Evolutionary conservation across 2,329 filamentous ascomycete genomes (phyloP).

Genomic region (Exophiala viscosa): DNA sequence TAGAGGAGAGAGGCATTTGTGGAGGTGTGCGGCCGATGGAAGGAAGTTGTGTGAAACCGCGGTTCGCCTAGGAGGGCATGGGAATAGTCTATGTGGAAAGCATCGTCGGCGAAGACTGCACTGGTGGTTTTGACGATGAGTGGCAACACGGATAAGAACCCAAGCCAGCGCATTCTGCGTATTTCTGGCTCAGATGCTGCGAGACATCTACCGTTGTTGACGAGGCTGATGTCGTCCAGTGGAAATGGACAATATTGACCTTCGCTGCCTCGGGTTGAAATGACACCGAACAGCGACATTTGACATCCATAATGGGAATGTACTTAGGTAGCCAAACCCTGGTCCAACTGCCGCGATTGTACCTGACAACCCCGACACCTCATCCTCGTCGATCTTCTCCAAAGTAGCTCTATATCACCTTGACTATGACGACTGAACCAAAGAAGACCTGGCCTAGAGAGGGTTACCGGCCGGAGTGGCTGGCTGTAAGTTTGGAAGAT

Average conservation of each 20-base stretch:
- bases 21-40: slow-evolving; percentile 77
- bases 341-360: too few species aligned
- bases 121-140: slow-evolving; percentile 7
- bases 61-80: slow-evolving; percentile 82
- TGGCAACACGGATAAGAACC: slow-evolving; percentile 9
- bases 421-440: slow-evolving; percentile 3
- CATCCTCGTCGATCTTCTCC: too few species aligned
- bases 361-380: too few species aligned
- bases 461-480: slow-evolving; percentile 24
- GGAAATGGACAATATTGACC: not conserved
- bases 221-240: not conserved
- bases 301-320: too few species aligned
- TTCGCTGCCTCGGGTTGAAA: not conserved
- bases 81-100: slow-evolving; percentile 89
- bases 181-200: not conserved
- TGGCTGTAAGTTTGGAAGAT: slow-evolving; percentile 17
- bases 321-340: too few species aligned
- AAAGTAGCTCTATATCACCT: not conserved
- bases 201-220: not conserved
- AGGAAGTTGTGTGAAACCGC: slow-evolving; percentile 81
- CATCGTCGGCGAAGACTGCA: slow-evolving; percentile 82
- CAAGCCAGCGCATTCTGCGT: slow-evolving; percentile 26
- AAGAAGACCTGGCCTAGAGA: slow-evolving; percentile 15
- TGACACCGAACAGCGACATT: too few species aligned
- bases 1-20: slow-evolving; percentile 89